Percentiles rank a stretch among this genome's conserved stretches.
phyloP scores from a whole-genome alignment of 345 rosid species.

The Eutrema yunnanense region DNA sequence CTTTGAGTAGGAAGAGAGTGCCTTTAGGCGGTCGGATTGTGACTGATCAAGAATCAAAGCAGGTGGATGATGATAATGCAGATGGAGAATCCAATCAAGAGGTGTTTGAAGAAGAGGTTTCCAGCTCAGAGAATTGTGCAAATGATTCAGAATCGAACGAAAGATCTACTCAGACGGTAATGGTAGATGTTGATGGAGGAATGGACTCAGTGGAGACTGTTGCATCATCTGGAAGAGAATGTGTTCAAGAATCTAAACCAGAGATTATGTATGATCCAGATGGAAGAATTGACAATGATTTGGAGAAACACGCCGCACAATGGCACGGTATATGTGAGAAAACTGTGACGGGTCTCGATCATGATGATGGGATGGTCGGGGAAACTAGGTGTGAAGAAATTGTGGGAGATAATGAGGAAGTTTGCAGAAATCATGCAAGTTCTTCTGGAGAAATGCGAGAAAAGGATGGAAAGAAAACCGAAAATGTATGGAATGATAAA shows the following conservation, averaged over 20 bases:
- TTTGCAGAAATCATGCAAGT: not conserved
- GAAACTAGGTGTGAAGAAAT: not conserved
- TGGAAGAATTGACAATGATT: not conserved
- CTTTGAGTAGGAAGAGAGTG: conserved; percentile 33
- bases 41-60: conserved; percentile 17
- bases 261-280: conserved; percentile 11
- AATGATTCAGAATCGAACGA: not conserved
- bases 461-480: not conserved
- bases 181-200: conserved; percentile 2
- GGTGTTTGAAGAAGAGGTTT: conserved; percentile 13
- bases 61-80: conserved; percentile 6
- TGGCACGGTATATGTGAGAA: not conserved
- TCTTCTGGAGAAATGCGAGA: conserved; percentile 1
- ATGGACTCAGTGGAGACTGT: not conserved
- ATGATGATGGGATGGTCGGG: not conserved
- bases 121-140: conserved; percentile 1
- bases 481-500: conserved; percentile 4
- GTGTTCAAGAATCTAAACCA: conserved; percentile 6
- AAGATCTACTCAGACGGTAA: not conserved
- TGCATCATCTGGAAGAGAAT: not conserved
- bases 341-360: not conserved
- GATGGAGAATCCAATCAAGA: conserved; percentile 17
- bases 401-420: not conserved
- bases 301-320: not conserved
- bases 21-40: conserved; percentile 6